These are phyloP conservation scores for Colletotrichum sp. DNA, from an alignment of 2,329 filamentous ascomycete genomes.

Conservation along the genomic window DNA sequence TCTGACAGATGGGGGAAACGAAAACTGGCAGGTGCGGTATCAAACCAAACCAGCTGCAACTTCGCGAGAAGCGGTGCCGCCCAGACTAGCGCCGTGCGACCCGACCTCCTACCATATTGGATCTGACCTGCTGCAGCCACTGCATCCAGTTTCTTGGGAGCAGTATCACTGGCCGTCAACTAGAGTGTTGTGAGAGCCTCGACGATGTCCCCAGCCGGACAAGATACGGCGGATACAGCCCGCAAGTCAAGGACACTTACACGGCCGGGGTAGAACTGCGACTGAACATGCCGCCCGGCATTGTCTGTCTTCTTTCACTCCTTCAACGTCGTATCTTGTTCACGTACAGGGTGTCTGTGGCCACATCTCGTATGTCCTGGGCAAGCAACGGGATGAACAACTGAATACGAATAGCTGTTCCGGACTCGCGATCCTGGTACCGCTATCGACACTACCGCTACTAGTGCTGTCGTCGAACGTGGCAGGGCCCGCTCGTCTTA, in stretches of 20 bases:
- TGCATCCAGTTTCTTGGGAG: background rate
- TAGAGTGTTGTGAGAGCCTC: background rate
- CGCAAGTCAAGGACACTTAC: background rate
- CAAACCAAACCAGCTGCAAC: background rate
- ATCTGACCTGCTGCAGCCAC: conserved; percentile 7
- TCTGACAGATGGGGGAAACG: conserved; percentile 5
- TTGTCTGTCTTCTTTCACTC: background rate
- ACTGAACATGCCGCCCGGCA: background rate
- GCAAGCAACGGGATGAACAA: background rate
- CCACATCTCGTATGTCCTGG: background rate
- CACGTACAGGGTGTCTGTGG: background rate
- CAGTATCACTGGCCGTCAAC: background rate
- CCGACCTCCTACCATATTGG: conserved; percentile 16
- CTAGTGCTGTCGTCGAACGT: background rate
- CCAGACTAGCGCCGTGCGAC: conserved; percentile 16
- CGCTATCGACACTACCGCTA: background rate
- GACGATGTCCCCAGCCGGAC: background rate
- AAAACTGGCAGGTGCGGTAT: background rate
- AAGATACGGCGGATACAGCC: background rate
- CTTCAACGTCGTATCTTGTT: background rate
- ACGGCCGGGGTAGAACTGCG: background rate
- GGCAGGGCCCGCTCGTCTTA: background rate
- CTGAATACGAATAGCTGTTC: conserved; percentile 1
- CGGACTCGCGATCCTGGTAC: background rate
- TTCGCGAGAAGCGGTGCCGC: background rate